A percentile compares a stretch with the other conserved stretches of the same genome.
phyloP scores from a whole-genome alignment of 208 protist species.

The Leishmania guyanensis region DNA sequence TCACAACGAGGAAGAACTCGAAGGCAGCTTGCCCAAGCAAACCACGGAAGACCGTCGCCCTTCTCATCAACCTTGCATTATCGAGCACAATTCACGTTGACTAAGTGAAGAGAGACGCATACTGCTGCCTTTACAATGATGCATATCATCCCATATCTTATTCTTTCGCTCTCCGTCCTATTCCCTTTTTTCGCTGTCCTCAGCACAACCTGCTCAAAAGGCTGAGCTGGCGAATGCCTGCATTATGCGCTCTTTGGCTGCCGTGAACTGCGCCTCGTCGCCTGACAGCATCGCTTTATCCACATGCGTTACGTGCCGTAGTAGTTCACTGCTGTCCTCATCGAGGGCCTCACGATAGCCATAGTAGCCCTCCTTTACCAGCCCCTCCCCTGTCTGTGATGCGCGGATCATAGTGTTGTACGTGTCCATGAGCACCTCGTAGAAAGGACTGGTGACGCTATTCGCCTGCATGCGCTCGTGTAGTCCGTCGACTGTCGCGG shows the following conservation, averaged over 20 bases:
- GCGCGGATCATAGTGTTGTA: constrained; percentile 81
- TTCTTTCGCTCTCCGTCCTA: background rate
- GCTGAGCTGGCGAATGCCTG: constrained; percentile 32
- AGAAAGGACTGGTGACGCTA: constrained; percentile 59
- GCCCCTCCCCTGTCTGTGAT: constrained; percentile 56
- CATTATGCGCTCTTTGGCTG: constrained; percentile 54
- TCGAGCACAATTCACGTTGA: background rate
- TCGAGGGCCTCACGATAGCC: constrained; percentile 38
- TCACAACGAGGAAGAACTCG: too few relatives aligned
- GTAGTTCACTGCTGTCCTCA: constrained; percentile 31
- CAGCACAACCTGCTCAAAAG: constrained; percentile 6
- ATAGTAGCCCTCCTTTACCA: constrained; percentile 72
- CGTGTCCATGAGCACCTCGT: constrained; percentile 86
- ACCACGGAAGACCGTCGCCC: background rate
- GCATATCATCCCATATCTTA: background rate
- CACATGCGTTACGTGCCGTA: constrained; percentile 53
- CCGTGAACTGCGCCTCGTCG: constrained; percentile 58
- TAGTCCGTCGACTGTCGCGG: constrained; percentile 63
- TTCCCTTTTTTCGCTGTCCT: background rate
- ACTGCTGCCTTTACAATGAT: background rate
- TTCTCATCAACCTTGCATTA: background rate
- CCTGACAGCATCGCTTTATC: constrained; percentile 76
- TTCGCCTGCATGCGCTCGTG: constrained; percentile 48
- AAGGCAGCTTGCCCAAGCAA: too few relatives aligned
- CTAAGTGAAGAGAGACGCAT: background rate